Evolutionary conservation across 2,329 filamentous ascomycete species (phyloP).

Genomic region (Colletotrichum sp.): DNA sequence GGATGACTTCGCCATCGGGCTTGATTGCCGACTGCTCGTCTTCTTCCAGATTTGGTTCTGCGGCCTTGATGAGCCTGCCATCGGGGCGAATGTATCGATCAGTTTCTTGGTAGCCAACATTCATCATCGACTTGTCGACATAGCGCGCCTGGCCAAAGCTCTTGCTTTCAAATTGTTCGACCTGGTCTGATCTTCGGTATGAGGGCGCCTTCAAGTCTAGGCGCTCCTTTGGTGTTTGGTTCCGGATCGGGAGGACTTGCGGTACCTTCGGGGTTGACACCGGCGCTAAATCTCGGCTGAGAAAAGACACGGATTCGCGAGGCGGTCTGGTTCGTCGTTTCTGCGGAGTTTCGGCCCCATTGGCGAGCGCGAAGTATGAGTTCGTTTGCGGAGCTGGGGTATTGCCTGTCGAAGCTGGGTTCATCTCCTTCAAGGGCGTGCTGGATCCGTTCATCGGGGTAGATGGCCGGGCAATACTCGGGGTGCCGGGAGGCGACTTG

Average conservation of each 20-base stretch:
- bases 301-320: conserved; percentile 58
- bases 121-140: conserved; percentile 95
- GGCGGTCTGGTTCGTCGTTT: conserved; percentile 52
- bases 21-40: conserved; percentile 57
- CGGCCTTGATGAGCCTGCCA: conserved; percentile 70
- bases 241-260: conserved; percentile 76
- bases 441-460: conserved; percentile 47
- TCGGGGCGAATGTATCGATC: conserved; percentile 85
- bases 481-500: conserved; percentile 37
- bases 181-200: conserved; percentile 79
- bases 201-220: conserved; percentile 79
- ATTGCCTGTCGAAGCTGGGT: conserved; percentile 46
- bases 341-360: conserved; percentile 41
- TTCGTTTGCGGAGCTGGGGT: conserved; percentile 46
- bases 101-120: conserved; percentile 93
- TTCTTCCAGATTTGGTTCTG: conserved; percentile 64
- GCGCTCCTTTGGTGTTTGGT: conserved; percentile 80
- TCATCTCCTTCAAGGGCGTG: conserved; percentile 52
- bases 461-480: conserved; percentile 33
- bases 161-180: conserved; percentile 82
- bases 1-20: conserved; percentile 62
- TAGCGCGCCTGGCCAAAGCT: conserved; percentile 86
- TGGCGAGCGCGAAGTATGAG: conserved; percentile 31
- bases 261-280: conserved; percentile 57
- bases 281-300: conserved; percentile 51